Percentiles rank a stretch among this genome's conserved stretches.
Conservation (phyloP, 2,329 filamentous ascomycete genomes). For the Chaetothyriales sp. region DNA sequence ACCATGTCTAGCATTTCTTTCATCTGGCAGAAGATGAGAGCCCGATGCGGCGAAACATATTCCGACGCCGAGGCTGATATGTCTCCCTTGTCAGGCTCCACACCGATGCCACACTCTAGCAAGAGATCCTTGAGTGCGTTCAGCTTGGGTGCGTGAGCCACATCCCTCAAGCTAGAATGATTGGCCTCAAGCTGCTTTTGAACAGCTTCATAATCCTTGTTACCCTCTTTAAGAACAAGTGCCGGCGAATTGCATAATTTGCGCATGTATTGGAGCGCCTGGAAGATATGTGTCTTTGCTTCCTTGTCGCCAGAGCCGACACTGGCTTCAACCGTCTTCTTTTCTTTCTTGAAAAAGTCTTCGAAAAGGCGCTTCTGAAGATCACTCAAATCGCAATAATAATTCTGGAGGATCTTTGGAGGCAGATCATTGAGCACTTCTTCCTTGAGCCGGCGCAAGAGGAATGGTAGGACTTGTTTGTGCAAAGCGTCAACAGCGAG, state of each 20-base stretch:
- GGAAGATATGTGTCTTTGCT: slow-evolving; percentile 96
- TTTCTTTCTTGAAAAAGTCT: slow-evolving; percentile 87
- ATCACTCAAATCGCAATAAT: slow-evolving; percentile 95
- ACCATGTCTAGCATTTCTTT: slow-evolving; percentile 99
- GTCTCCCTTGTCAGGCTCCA: slow-evolving; percentile 34
- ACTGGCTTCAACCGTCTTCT: slow-evolving; percentile 72
- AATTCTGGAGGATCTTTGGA: slow-evolving; percentile 97
- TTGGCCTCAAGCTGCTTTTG: slow-evolving; percentile 66
- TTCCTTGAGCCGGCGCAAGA: slow-evolving; percentile 90
- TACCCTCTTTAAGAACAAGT: slow-evolving; percentile 86
- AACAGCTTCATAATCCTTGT: slow-evolving; percentile 78
- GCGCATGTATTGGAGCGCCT: slow-evolving; percentile 97
- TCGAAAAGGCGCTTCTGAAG: slow-evolving; percentile 91
- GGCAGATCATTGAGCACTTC: slow-evolving; percentile 92
- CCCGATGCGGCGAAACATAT: slow-evolving; percentile 90
- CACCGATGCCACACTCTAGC: slow-evolving; percentile 96
- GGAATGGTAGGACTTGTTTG: slow-evolving; percentile 93
- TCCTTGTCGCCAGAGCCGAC: slow-evolving; percentile 78
- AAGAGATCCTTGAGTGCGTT: slow-evolving; percentile 78
- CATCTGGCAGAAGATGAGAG: slow-evolving; percentile 97
- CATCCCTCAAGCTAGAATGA: slow-evolving; percentile 70
- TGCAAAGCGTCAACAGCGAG: slow-evolving; percentile 95
- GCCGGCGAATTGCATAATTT: slow-evolving; percentile 97
- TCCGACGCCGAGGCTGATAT: slow-evolving; percentile 36
- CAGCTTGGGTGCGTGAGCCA: slow-evolving; percentile 81